Evolutionary conservation across 2,329 filamentous ascomycete species (phyloP).

Genomic region (Pestalotiopsis sp.): DNA sequence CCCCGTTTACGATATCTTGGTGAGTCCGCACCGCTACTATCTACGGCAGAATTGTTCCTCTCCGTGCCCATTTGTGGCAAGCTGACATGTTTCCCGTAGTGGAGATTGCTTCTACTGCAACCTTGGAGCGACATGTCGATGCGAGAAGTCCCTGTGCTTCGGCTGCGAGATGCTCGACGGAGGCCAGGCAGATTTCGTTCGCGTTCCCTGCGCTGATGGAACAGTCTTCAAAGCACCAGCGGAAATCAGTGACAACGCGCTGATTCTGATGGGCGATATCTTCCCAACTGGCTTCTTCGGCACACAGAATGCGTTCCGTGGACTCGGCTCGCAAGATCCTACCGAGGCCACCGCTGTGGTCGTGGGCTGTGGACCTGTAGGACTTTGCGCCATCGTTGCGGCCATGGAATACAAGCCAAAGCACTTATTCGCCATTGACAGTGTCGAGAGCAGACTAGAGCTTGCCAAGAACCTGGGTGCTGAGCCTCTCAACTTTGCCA

Average conservation of each 20-base stretch:
- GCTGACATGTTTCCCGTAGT: slow-evolving; percentile 35
- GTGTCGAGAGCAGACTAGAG: slow-evolving; percentile 71
- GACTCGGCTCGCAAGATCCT: slow-evolving; percentile 58
- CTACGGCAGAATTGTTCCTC: neutral
- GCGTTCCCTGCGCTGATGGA: slow-evolving; percentile 77
- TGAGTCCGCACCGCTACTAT: slow-evolving; percentile 36
- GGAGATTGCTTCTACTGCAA: slow-evolving; percentile 83
- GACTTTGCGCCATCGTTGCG: slow-evolving; percentile 79
- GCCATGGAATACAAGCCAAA: slow-evolving; percentile 75
- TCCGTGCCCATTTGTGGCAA: neutral
- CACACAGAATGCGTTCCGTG: slow-evolving; percentile 72
- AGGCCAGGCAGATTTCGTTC: slow-evolving; percentile 79
- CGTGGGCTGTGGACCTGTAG: slow-evolving; percentile 83
- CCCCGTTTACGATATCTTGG: slow-evolving; percentile 82
- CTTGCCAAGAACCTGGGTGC: slow-evolving; percentile 74
- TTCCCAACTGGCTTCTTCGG: slow-evolving; percentile 88
- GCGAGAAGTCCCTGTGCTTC: slow-evolving; percentile 68
- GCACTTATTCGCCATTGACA: slow-evolving; percentile 77
- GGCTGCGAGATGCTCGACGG: slow-evolving; percentile 71
- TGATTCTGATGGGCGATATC: slow-evolving; percentile 91
- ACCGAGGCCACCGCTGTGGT: slow-evolving; percentile 72
- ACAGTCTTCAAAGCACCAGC: slow-evolving; percentile 75
- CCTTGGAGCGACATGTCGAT: slow-evolving; percentile 74
- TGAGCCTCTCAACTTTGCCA: slow-evolving; percentile 78
- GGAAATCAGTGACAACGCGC: slow-evolving; percentile 69